phyloP scores from a whole-genome alignment of 192 early-diverging fungal species.

The Physocladia obscura region DNA sequence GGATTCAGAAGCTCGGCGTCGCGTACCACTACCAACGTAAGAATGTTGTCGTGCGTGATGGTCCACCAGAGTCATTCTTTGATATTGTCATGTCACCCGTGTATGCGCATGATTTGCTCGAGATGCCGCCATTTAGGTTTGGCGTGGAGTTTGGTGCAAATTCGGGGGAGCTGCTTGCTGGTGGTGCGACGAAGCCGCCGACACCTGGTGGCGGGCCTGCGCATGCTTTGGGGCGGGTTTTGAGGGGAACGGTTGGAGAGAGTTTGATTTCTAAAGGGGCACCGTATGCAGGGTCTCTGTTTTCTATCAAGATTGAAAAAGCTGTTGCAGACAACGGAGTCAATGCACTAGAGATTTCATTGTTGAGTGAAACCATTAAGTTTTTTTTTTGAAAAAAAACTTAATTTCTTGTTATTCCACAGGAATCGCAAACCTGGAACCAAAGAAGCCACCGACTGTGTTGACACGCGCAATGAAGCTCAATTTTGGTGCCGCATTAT shows the following conservation, averaged over 20 bases:
- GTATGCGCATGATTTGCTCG: slow-evolving; percentile 28
- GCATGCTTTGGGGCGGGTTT: slow-evolving; percentile 4
- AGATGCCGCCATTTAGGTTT: slow-evolving; percentile 46
- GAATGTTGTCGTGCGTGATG: slow-evolving; percentile 12
- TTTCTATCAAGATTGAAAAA: slow-evolving; percentile 13
- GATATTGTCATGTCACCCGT: slow-evolving; percentile 17
- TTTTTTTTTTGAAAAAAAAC: background rate
- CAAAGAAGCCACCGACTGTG: slow-evolving; percentile 5
- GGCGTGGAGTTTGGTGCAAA: slow-evolving; percentile 42
- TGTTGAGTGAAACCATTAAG: background rate
- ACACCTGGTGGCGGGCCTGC: background rate
- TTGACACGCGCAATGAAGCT: slow-evolving; percentile 6
- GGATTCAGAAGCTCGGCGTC: slow-evolving; percentile 23
- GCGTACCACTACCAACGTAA: slow-evolving; percentile 16
- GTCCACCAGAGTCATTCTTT: slow-evolving; percentile 4
- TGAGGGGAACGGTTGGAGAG: slow-evolving; percentile 19
- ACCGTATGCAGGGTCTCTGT: slow-evolving; percentile 17
- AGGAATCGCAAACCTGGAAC: background rate
- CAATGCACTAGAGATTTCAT: background rate
- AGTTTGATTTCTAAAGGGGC: slow-evolving; percentile 6
- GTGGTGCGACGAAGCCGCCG: background rate
- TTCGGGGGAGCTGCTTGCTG: background rate
- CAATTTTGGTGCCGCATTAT: slow-evolving; percentile 21
- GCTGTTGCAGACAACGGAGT: background rate
- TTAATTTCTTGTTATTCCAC: background rate